Evolutionary conservation across 2,329 filamentous ascomycete genomes (phyloP).

Genomic region (Alternaria viburni): DNA sequence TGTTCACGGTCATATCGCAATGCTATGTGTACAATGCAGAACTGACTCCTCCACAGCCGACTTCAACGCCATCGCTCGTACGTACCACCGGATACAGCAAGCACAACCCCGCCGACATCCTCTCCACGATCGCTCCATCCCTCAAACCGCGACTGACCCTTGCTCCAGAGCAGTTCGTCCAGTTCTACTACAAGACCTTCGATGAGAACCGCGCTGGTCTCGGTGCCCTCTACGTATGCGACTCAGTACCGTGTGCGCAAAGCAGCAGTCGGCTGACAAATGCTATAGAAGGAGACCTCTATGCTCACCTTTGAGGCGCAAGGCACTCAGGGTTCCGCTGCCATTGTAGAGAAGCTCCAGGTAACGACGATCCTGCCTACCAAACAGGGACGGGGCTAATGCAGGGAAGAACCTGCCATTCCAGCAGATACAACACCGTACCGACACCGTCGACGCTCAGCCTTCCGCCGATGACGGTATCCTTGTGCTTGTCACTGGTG

Average conservation of each 20-base stretch:
- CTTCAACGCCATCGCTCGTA: conserved; percentile 21
- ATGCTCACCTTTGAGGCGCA: conserved; percentile 91
- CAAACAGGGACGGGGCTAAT: conserved; percentile 21
- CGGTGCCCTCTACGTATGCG: conserved; percentile 77
- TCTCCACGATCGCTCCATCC: neutral
- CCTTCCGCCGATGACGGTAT: conserved; percentile 73
- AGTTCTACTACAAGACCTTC: conserved; percentile 91
- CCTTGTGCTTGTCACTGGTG: conserved; percentile 86
- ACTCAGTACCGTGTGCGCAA: conserved; percentile 5
- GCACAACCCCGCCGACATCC: neutral
- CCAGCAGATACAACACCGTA: conserved; percentile 77
- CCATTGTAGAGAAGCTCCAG: conserved; percentile 80
- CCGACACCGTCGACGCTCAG: conserved; percentile 82
- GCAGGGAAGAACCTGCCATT: conserved; percentile 73
- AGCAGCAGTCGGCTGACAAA: conserved; percentile 8
- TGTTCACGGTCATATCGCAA: neutral
- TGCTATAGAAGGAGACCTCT: conserved; percentile 67
- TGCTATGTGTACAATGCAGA: fast-evolving
- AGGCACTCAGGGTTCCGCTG: conserved; percentile 66
- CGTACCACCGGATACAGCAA: conserved; percentile 1
- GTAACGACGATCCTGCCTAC: conserved; percentile 59
- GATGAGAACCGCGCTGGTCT: conserved; percentile 73
- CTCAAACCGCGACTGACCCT: conserved; percentile 20
- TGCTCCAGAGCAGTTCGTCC: conserved; percentile 78
- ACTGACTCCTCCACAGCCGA: conserved; percentile 15